phyloP scores from a whole-genome alignment of 129 eudicot genomes.

The Solidago caesia region DNA sequence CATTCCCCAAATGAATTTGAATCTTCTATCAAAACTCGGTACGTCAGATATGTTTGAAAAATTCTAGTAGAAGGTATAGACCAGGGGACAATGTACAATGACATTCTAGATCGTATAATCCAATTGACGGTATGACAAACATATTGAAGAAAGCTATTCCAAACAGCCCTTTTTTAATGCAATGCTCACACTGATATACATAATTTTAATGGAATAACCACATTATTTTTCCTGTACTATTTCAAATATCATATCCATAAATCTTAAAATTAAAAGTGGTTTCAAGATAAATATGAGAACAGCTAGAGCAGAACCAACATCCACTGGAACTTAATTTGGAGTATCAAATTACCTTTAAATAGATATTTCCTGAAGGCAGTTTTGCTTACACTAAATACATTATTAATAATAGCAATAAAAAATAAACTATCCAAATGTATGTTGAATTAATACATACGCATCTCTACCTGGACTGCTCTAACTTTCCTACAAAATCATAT shows the following conservation, averaged over 20 bases:
- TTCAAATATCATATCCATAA: neutral
- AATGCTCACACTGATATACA: too few relatives aligned
- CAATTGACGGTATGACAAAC: too few relatives aligned
- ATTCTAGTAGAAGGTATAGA: too few relatives aligned
- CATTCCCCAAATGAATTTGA: too few relatives aligned
- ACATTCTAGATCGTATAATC: too few relatives aligned
- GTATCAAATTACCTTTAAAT: neutral
- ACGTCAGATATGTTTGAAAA: too few relatives aligned
- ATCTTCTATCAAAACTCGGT: too few relatives aligned
- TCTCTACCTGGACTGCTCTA: neutral
- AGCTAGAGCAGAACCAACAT: neutral
- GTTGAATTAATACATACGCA: constrained; percentile 7
- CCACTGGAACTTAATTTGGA: neutral
- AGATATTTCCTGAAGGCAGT: neutral
- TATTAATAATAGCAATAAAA: neutral
- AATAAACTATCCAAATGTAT: constrained; percentile 2
- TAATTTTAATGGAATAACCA: neutral
- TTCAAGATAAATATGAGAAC: neutral
- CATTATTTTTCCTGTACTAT: neutral
- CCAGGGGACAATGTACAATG: too few relatives aligned
- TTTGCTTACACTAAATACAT: neutral
- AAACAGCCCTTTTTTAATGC: too few relatives aligned
- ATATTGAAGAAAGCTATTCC: too few relatives aligned
- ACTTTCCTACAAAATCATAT: neutral
- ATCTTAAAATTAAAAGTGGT: constrained; percentile 1